A percentile compares a stretch with the other conserved stretches of the same genome.
phyloP scores from a whole-genome alignment of 169 alveolate species.

The Babesia gibsoni region DNA sequence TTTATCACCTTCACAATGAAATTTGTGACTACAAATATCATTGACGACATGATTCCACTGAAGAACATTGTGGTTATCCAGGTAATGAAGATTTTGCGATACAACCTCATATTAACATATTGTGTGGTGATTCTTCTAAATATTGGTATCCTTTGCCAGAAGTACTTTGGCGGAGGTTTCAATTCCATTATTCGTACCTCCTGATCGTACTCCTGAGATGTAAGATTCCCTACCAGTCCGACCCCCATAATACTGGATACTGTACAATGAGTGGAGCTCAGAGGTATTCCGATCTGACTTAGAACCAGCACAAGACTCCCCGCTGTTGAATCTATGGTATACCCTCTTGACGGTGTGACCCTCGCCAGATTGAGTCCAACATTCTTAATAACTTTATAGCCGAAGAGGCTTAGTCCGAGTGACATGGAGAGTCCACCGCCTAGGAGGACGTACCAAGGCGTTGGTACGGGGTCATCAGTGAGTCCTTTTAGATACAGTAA shows the following conservation, averaged over 20 bases:
- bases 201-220: background rate
- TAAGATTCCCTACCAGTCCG: slow-evolving; percentile 65
- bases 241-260: slow-evolving; percentile 83
- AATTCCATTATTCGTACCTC: slow-evolving; percentile 3
- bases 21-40: slow-evolving; percentile 3
- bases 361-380: slow-evolving; percentile 76
- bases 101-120: slow-evolving; percentile 54
- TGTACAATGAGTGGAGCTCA: slow-evolving; percentile 83
- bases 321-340: slow-evolving; percentile 77
- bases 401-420: slow-evolving; percentile 78
- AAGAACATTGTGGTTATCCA: slow-evolving; percentile 62
- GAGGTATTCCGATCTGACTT: slow-evolving; percentile 80
- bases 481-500: slow-evolving; percentile 49
- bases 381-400: slow-evolving; percentile 76
- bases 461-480: slow-evolving; percentile 42
- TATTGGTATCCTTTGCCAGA: background rate
- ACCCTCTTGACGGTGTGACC: slow-evolving; percentile 84
- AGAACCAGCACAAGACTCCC: slow-evolving; percentile 76
- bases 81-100: slow-evolving; percentile 54
- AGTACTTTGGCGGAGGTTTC: background rate
- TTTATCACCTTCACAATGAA: too few species aligned
- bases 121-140: slow-evolving; percentile 29
- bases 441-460: slow-evolving; percentile 80
- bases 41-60: slow-evolving; percentile 47
- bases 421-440: slow-evolving; percentile 80